Evolutionary conservation across 2,329 filamentous ascomycete species (phyloP), one percentile per base, ranked within the genome.

Genomic region (Dothistroma septosporum): DNA sequence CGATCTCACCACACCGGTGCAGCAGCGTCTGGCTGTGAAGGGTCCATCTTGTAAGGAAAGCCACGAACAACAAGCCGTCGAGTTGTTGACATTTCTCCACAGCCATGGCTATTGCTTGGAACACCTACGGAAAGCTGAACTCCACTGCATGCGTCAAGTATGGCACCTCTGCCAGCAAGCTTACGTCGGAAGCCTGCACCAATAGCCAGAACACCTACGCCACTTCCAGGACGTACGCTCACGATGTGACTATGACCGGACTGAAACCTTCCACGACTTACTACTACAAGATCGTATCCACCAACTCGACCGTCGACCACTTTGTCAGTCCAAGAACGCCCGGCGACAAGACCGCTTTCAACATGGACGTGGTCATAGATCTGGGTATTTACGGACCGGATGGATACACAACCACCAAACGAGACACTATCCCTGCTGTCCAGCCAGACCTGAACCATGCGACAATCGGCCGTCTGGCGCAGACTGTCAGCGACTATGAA

Each of bases 221-320:
- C 0, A 80, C 79, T 0, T 84, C 83, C n/a, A 77, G 82, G 12
- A 85, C 83, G 0, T 83, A 76, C 65, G 78, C 77, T 37, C 81
- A 84, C 63, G 73, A 75, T 0, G 83, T 83, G 0, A 75, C 74
- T 1, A 70, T 86, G 35, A 74, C 74, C 0, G 75, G 68, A 7
- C 71, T 86, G 21, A 72, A 71, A 0, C 78, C 83, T 0, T 82
- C 79, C 0, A 84, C 82, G 1, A 83, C 77, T 0, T 86, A 86
- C 71, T 86, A 83, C 75, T 86, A 86, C 75, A 78, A 83, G 73
- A 84, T 85, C 53, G 76, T 75, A 9, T 84, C 82, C 1, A 80
- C 76, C 31, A 86, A 86, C 72, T 83, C 83, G 0, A 82, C 69
- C 4, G 74, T 82, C 9, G 77, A 79, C 35, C 77, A 81, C 44